Evolutionary conservation across 495 filamentous ascomycete genomes (phyloP).

Genomic region (Penicillium tannophilum): DNA sequence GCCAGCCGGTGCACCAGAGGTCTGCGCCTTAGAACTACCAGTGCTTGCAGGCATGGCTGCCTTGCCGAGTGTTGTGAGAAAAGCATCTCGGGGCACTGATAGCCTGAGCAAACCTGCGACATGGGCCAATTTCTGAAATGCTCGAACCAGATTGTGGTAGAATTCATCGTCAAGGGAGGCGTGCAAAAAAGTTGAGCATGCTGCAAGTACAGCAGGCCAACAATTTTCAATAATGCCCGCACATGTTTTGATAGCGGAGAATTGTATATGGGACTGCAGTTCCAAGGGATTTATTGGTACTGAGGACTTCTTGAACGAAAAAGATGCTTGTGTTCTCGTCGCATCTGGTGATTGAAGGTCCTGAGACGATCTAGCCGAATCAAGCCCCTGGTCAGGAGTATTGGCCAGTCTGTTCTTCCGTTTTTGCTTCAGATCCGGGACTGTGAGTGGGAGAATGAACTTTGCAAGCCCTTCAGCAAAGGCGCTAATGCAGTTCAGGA

Average conservation of each 20-base stretch:
- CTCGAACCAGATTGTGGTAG: slow-evolving; percentile 88
- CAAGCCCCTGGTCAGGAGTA: slow-evolving; percentile 37
- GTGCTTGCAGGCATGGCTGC: slow-evolving; percentile 82
- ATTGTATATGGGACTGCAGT: slow-evolving; percentile 69
- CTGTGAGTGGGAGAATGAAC: slow-evolving; percentile 86
- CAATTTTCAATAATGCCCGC: slow-evolving; percentile 84
- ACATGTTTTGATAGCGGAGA: slow-evolving; percentile 69
- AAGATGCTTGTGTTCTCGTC: slow-evolving; percentile 30
- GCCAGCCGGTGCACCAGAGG: slow-evolving; percentile 7
- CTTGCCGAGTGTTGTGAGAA: slow-evolving; percentile 91
- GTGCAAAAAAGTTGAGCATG: slow-evolving; percentile 92
- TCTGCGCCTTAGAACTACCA: slow-evolving; percentile 40
- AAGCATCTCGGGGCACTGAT: slow-evolving; percentile 86
- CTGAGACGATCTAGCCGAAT: slow-evolving; percentile 41
- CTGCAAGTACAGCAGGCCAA: slow-evolving; percentile 93
- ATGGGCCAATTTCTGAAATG: slow-evolving; percentile 94
- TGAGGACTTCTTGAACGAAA: slow-evolving; percentile 56
- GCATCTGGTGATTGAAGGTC: slow-evolving; percentile 42
- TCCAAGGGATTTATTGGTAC: slow-evolving; percentile 80
- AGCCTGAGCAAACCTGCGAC: slow-evolving; percentile 87
- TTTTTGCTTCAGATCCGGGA: slow-evolving; percentile 59
- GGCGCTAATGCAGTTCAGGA: slow-evolving; percentile 81
- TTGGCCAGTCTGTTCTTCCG: slow-evolving; percentile 50
- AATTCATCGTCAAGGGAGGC: slow-evolving; percentile 92
- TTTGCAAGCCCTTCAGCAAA: slow-evolving; percentile 91